A percentile compares a stretch with the other conserved stretches of the same genome.
phyloP scores from a whole-genome alignment of 257 asterid genomes.

The Rubia yunnanensis region DNA sequence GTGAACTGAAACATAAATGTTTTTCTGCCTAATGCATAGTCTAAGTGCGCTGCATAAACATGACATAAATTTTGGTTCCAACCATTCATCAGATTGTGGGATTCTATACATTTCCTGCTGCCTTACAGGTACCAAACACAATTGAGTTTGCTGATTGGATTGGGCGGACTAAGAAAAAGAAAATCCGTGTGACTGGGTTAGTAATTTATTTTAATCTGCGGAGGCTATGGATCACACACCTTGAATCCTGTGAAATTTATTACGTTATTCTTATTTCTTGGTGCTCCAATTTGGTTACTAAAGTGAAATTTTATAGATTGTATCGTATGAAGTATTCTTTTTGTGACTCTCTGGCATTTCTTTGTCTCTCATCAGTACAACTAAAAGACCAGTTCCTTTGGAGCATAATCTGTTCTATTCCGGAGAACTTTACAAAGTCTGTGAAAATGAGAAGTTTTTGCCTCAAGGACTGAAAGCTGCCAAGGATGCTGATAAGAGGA shows the following conservation, averaged over 20 bases:
- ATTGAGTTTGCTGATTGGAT: constrained; percentile 99
- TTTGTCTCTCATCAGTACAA: constrained; percentile 52
- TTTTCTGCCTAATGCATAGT: too few relatives aligned
- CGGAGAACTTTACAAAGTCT: constrained; percentile 85
- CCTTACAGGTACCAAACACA: constrained; percentile 84
- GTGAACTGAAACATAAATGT: too few relatives aligned
- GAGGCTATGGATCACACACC: constrained; percentile 9
- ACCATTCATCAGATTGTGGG: background rate
- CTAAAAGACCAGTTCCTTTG: constrained; percentile 95
- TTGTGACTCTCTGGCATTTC: constrained; percentile 13
- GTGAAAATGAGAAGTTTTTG: constrained; percentile 77
- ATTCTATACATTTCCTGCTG: background rate
- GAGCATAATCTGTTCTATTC: constrained; percentile 90
- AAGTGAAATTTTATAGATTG: background rate
- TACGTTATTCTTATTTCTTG: background rate
- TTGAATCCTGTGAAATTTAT: constrained; percentile 11
- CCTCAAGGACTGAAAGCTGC: constrained; percentile 85
- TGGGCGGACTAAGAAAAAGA: constrained; percentile 92
- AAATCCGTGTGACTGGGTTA: constrained; percentile 90
- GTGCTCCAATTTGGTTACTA: background rate
- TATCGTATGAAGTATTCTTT: background rate
- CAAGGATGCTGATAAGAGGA: constrained; percentile 60
- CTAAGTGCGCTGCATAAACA: background rate
- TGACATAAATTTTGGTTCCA: background rate
- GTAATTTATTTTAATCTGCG: constrained; percentile 22